Conservation (phyloP, 139 green algal species). For the Picochlorum sp. region DNA sequence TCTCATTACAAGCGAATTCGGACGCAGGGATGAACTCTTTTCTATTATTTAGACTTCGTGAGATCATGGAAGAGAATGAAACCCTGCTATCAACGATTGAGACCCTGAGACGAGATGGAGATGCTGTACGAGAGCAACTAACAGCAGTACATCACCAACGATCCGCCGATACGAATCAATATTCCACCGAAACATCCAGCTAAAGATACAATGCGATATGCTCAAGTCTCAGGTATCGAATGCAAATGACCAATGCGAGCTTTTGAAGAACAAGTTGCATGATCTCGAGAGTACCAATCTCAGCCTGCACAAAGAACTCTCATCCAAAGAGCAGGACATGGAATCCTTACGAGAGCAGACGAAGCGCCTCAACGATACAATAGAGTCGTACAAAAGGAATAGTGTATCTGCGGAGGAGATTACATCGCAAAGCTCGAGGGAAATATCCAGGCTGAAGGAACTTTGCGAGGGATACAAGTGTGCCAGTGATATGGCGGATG, state of each 20-base stretch:
- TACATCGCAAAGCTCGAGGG: background rate
- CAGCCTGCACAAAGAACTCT: no score
- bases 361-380: no score
- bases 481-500: background rate
- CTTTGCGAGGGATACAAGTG: conserved; percentile 13
- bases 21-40: conserved; percentile 70
- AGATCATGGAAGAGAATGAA: conserved; percentile 28
- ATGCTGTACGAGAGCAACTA: background rate
- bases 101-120: background rate
- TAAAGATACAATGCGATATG: background rate
- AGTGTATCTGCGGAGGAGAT: no score
- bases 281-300: no score
- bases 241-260: background rate
- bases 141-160: background rate
- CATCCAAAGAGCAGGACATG: no score
- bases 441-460: background rate
- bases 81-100: conserved; percentile 13
- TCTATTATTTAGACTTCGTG: conserved; percentile 22
- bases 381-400: no score
- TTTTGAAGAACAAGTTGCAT: background rate
- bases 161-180: background rate
- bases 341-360: no score
- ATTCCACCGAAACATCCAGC: background rate
- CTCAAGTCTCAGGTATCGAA: background rate
- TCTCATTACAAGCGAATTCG: conserved; percentile 70